A percentile compares a stretch with the other conserved stretches of the same genome.
Conservation (phyloP, 176 grass and related monocot genomes). For the Dendrocalamus sinicus region DNA sequence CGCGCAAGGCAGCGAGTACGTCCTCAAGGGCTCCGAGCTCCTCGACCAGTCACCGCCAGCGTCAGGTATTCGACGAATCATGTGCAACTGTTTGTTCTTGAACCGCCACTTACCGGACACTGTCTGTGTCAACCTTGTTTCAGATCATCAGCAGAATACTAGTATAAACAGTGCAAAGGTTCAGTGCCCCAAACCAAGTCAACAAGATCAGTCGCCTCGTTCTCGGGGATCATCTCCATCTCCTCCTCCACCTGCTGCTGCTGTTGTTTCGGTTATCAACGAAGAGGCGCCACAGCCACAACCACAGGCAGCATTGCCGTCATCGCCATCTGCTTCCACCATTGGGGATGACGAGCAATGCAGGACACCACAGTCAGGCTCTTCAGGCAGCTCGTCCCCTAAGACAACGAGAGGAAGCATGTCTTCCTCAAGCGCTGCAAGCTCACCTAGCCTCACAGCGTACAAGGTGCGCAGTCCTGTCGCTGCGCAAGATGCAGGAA, state of each 20-base stretch:
- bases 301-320: background rate
- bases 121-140: background rate
- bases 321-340: conserved; percentile 40
- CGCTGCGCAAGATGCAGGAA: conserved; percentile 48
- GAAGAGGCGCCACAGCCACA: background rate
- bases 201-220: conserved; percentile 27
- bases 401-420: conserved; percentile 29
- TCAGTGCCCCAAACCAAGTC: background rate
- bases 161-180: background rate
- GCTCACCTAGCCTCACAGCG: conserved; percentile 44
- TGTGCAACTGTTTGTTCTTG: background rate
- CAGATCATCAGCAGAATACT: conserved; percentile 37
- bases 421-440: conserved; percentile 33
- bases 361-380: conserved; percentile 41
- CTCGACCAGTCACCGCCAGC: conserved; percentile 42
- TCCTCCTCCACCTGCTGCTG: background rate
- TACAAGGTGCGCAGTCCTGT: conserved; percentile 38
- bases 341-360: conserved; percentile 32
- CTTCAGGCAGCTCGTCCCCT: conserved; percentile 35
- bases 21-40: conserved; percentile 75
- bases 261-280: background rate
- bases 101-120: background rate
- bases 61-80: background rate
- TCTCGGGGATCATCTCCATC: background rate
- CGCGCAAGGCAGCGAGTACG: conserved; percentile 58